Conservation (phyloP, 495 filamentous ascomycete species). For the Penicillium psychrofluorescens region DNA sequence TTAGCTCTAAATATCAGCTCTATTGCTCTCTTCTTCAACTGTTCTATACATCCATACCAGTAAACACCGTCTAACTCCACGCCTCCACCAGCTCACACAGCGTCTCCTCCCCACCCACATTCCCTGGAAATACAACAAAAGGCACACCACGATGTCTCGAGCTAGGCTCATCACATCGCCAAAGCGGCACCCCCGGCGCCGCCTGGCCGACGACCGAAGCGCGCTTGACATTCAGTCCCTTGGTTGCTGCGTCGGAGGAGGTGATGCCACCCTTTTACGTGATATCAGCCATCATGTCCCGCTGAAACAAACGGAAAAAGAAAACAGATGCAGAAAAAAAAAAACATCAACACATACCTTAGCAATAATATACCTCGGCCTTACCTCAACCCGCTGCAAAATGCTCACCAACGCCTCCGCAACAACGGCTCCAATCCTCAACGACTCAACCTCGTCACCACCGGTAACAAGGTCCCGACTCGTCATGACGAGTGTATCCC, state of each 20-base stretch:
- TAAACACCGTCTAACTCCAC: constrained; percentile 19
- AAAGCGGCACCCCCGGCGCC: constrained; percentile 47
- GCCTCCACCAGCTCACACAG: constrained; percentile 31
- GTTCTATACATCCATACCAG: background rate
- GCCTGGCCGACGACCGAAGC: constrained; percentile 47
- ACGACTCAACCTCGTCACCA: constrained; percentile 31
- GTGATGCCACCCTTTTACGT: constrained; percentile 42
- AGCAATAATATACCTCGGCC: constrained; percentile 46
- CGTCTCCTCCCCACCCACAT: constrained; percentile 45
- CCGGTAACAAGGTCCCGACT: constrained; percentile 43
- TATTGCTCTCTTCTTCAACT: too few species aligned
- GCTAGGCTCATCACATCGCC: constrained; percentile 44
- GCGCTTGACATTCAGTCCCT: constrained; percentile 43
- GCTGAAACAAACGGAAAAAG: background rate
- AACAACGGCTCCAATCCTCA: constrained; percentile 38
- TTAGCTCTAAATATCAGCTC: too few species aligned
- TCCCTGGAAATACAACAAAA: constrained; percentile 51
- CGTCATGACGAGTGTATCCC: constrained; percentile 48
- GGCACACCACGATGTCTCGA: constrained; percentile 39
- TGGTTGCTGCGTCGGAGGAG: constrained; percentile 46
- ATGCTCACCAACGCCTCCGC: constrained; percentile 40
- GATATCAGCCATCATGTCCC: background rate
- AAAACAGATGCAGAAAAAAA: background rate
- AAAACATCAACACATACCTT: constrained; percentile 26
- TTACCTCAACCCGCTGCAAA: constrained; percentile 29